Conservation (phyloP, 352 stramenopile species). For the Pythium guiyangense region DNA sequence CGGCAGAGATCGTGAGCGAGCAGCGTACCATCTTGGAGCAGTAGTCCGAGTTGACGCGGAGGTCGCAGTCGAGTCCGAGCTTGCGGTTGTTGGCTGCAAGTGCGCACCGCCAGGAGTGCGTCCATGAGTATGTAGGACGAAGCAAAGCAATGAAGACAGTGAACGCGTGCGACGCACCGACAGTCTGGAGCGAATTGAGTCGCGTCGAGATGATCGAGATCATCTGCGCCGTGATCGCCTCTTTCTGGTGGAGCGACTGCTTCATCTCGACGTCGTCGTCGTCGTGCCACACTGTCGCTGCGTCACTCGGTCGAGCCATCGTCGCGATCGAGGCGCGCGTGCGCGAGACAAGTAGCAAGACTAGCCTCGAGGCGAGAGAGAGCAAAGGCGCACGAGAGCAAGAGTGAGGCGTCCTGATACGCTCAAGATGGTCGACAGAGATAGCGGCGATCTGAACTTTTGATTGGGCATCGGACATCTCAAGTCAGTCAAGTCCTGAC, state of each 20-base stretch:
- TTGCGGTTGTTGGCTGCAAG: conserved; percentile 53
- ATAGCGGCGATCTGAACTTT: no score
- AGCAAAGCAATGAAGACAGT: not conserved
- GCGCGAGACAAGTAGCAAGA: not conserved
- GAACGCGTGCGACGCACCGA: conserved; percentile 19
- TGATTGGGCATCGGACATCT: no score
- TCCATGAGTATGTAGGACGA: not conserved
- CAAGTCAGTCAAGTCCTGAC: no score
- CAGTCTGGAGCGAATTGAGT: conserved; percentile 57
- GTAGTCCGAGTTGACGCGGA: conserved; percentile 68
- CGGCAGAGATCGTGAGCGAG: not conserved
- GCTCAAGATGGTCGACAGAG: no score
- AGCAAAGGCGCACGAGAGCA: no score
- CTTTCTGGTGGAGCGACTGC: conserved; percentile 69
- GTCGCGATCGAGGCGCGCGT: not conserved
- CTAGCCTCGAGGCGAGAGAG: no score
- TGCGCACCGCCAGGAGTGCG: no score
- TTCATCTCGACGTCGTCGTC: conserved; percentile 36
- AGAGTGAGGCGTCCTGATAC: no score
- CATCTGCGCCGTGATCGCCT: conserved; percentile 74
- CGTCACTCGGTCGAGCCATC: not conserved
- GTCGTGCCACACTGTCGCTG: conserved; percentile 18
- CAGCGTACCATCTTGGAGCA: conserved; percentile 61
- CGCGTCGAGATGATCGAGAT: conserved; percentile 73
- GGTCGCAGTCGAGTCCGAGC: conserved; percentile 67